Evolutionary conservation across 2,329 filamentous ascomycete species (phyloP).

Genomic region (Colletotrichum sp.): DNA sequence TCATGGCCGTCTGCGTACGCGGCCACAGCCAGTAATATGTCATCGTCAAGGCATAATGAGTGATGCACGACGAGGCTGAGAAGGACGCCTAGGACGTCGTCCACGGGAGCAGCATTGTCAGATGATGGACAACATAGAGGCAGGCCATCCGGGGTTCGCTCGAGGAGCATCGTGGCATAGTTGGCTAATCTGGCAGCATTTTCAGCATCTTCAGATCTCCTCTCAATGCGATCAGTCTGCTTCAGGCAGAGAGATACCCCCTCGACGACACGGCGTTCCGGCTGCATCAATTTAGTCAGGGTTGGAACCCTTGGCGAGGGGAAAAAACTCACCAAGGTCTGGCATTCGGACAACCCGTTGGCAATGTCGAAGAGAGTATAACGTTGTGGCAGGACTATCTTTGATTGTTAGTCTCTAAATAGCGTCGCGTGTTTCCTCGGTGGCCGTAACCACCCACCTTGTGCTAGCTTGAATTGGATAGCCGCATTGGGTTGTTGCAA

Average conservation of each 20-base stretch:
- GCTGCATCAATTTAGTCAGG: neutral
- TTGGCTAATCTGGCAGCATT: neutral
- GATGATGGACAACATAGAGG: neutral
- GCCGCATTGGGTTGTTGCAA: neutral
- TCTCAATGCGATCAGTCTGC: neutral
- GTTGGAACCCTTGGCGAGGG: neutral
- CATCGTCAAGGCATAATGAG: neutral
- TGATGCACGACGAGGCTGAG: neutral
- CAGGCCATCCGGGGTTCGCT: neutral
- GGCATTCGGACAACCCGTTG: neutral
- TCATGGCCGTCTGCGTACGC: slow-evolving; percentile 35
- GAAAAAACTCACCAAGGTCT: neutral
- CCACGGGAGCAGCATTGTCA: neutral
- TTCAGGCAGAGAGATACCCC: neutral
- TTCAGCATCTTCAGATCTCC: neutral
- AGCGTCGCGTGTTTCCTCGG: neutral
- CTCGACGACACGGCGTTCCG: neutral
- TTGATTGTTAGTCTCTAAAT: neutral
- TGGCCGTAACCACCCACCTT: neutral
- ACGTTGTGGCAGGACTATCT: neutral
- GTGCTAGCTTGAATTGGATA: neutral
- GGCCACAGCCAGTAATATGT: slow-evolving; percentile 33
- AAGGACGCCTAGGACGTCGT: neutral
- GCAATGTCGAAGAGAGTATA: neutral
- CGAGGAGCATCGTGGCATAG: neutral